Percentiles rank a stretch among this genome's conserved stretches.
Evolutionary conservation across 2,329 filamentous ascomycete genomes (phyloP).

Genomic region (Fonsecaea pedrosoi): DNA sequence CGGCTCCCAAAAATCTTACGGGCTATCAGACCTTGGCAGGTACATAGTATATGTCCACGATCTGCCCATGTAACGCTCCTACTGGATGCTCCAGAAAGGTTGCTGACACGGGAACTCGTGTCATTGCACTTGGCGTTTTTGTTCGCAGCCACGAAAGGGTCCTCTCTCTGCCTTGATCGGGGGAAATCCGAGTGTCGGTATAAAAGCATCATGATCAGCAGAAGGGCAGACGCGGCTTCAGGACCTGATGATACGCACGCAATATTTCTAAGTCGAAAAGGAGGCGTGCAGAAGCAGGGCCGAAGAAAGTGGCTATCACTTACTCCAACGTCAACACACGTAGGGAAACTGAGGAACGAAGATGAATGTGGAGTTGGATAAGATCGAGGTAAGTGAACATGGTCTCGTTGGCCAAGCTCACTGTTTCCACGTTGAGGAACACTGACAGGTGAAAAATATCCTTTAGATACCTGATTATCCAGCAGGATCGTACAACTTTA

Average conservation of each 20-base stretch:
- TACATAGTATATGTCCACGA: too few relatives aligned
- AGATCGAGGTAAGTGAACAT: not conserved
- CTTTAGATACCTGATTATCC: slow-evolving; percentile 6
- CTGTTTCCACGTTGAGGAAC: not conserved
- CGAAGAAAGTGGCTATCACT: not conserved
- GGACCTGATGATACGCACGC: not conserved
- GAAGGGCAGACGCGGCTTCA: not conserved
- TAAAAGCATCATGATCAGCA: not conserved
- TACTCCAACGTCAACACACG: not conserved
- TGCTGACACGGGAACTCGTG: not conserved
- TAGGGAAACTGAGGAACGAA: not conserved
- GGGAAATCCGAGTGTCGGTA: not conserved
- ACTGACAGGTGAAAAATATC: not conserved
- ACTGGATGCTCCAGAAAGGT: not conserved
- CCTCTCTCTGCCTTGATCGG: not conserved
- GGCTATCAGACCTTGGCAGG: not conserved
- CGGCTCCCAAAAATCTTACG: not conserved
- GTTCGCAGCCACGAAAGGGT: not conserved
- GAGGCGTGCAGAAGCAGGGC: not conserved
- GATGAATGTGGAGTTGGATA: not conserved
- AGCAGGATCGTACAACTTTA: not conserved
- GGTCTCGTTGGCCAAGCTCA: not conserved
- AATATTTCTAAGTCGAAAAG: not conserved
- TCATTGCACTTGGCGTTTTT: not conserved
- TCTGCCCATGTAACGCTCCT: not conserved